Percentiles rank a stretch among this genome's conserved stretches.
These are phyloP conservation scores for Teratosphaeria viscida DNA, from an alignment of 2,329 filamentous ascomycete species.

Conservation along the genomic window DNA sequence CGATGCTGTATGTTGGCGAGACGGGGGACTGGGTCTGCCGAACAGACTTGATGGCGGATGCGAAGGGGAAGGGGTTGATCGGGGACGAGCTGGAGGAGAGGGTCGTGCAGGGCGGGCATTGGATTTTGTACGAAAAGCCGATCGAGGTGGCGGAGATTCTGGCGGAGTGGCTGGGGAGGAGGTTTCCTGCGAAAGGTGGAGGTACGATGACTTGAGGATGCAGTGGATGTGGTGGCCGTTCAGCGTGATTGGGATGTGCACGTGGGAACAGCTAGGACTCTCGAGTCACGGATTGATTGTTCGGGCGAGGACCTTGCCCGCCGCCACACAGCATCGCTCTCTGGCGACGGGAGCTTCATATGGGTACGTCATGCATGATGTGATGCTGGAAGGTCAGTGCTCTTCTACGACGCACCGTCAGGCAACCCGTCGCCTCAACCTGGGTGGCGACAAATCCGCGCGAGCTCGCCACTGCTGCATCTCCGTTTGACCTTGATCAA, in stretches of 20 bases:
- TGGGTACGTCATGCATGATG: too few species aligned
- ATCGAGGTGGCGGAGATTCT: constrained; percentile 15
- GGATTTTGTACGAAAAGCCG: constrained; percentile 27
- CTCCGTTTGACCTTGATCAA: neutral
- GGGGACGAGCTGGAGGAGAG: constrained; percentile 23
- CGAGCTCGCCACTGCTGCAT: neutral
- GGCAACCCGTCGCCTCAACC: too few species aligned
- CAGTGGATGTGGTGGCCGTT: too few species aligned
- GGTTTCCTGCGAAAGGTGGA: neutral
- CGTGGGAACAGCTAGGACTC: too few species aligned
- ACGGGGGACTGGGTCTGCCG: constrained; percentile 27
- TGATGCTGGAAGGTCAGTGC: too few species aligned
- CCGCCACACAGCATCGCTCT: too few species aligned
- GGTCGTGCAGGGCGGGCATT: constrained; percentile 27
- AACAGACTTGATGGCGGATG: constrained; percentile 20
- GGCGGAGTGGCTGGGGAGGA: constrained; percentile 6
- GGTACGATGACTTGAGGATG: neutral
- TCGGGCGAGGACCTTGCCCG: too few species aligned
- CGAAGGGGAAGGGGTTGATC: constrained; percentile 19
- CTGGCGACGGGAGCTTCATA: too few species aligned
- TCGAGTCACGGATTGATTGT: too few species aligned
- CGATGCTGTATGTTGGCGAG: constrained; percentile 27
- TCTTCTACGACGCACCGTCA: too few species aligned
- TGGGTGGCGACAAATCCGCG: neutral
- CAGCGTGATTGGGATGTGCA: too few species aligned